Evolutionary conservation across 208 protist genomes (phyloP), one percentile per base, ranked within the genome.

Genomic region (Trypanosoma avium): DNA sequence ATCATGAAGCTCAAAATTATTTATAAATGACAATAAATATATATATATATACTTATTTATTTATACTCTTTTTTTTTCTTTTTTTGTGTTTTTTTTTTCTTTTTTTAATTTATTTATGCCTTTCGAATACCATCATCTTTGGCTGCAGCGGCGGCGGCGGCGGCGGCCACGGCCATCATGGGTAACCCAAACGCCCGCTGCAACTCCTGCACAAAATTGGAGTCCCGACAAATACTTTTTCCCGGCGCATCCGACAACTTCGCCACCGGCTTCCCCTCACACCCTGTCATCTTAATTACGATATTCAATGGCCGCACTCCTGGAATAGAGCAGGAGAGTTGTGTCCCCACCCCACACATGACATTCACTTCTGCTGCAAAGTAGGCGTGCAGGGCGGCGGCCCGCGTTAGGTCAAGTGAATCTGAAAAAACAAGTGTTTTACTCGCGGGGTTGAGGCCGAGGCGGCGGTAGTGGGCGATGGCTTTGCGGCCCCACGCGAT

Each of bases 241-340:
- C 78, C 89, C 6, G 86, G 83, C 36, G 72, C 85, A 75, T 95
- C 89, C 3, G 89, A 95, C 40, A 95, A 61, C 75, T 95, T 95
- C 43, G 89, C 89, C 15, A 95, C 89, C 3, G 89, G 89, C 45
- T 71, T 80, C 26, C 86, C 86, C 67, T 95, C 82, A 73, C 86
- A 95, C 48, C 82, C 77, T 43, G 90, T 82, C 89, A 95, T 95
- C 72, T 95, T 95, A 27, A 95, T 81, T n/a, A 95, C 89, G 53
- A 93, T 93, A 66, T 93, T 95, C 53, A 95, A 75, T 45, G 84
- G 65, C 19, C 59, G 58, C 15, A 93, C 84, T 21, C 79, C 78
- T 12, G 84, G 73, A 45, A 95, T 90, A 50, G 79, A 81, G 78
- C 89, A 95, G 17, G 86, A 92, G 17, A 95, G 77, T 60, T 93